These are phyloP conservation scores for Polyporus tsugae DNA, from an alignment of 1,284 basidiomycete genomes.

Conservation along the genomic window DNA sequence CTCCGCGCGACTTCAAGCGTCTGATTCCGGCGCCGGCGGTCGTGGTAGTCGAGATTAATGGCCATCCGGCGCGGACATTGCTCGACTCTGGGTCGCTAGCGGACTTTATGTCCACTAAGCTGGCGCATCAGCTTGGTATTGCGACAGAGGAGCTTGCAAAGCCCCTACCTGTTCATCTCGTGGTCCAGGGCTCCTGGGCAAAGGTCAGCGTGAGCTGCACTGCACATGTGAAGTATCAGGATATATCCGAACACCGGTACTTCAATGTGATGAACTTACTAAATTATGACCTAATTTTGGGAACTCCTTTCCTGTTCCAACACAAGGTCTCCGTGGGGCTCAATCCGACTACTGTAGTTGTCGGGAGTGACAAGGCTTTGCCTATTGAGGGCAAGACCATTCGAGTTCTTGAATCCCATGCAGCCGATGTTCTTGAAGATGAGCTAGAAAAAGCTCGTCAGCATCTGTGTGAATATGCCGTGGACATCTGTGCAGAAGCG, in stretches of 20 bases:
- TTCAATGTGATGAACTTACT: conserved; percentile 39
- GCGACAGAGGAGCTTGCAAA: conserved; percentile 1
- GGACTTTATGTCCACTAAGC: conserved; percentile 20
- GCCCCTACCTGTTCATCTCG: conserved; percentile 19
- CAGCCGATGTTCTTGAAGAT: conserved; percentile 27
- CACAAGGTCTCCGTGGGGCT: background rate
- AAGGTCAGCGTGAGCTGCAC: conserved; percentile 15
- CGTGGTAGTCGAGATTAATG: conserved; percentile 1
- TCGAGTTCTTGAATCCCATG: conserved; percentile 17
- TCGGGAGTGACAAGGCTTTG: background rate
- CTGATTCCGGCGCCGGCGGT: conserved; percentile 18
- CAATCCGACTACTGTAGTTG: background rate
- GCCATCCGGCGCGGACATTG: conserved; percentile 4
- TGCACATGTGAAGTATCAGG: conserved; percentile 38
- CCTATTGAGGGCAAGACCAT: conserved; percentile 29
- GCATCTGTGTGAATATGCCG: too few relatives aligned
- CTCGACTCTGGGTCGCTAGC: conserved; percentile 22
- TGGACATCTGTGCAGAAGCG: too few relatives aligned
- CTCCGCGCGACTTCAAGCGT: conserved; percentile 31
- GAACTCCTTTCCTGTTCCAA: conserved; percentile 12
- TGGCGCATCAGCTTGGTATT: conserved; percentile 17
- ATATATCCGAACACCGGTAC: conserved; percentile 32
- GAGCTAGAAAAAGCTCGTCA: too few relatives aligned
- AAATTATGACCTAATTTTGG: conserved; percentile 12
- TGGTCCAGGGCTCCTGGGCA: conserved; percentile 15